Conservation (phyloP, 164 flowering plant genomes). For the Macadamia tetraphylla region DNA sequence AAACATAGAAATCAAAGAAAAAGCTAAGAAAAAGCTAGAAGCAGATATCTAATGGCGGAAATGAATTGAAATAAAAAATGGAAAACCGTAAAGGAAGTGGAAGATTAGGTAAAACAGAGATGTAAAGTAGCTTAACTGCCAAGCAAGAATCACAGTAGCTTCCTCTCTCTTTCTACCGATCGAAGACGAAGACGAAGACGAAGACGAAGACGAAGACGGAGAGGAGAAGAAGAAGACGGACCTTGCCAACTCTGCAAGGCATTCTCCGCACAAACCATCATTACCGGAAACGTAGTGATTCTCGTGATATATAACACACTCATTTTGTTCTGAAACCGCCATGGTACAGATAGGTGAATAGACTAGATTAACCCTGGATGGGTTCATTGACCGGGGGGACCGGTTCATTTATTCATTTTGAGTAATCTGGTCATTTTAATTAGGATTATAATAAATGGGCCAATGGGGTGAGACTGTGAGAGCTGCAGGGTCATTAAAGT, state of each 20-base stretch:
- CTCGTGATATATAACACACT: neutral
- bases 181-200: too few species aligned
- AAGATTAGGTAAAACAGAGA: constrained; percentile 38
- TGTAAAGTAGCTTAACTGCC: constrained; percentile 57
- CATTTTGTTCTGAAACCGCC: neutral
- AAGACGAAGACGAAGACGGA: too few species aligned
- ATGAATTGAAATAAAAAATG: constrained; percentile 9
- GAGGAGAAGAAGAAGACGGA: neutral
- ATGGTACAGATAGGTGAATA: too few species aligned
- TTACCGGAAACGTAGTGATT: neutral
- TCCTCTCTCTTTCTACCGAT: neutral
- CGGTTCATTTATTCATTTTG: too few species aligned
- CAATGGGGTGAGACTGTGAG: too few species aligned
- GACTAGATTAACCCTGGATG: neutral
- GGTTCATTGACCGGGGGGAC: too few species aligned
- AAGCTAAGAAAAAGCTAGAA: neutral
- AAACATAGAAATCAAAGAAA: neutral
- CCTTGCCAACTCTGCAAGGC: constrained; percentile 28
- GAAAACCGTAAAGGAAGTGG: constrained; percentile 1
- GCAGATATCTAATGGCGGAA: constrained; percentile 13
- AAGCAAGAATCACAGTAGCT: constrained; percentile 1
- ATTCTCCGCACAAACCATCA: constrained; percentile 5
- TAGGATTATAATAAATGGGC: too few species aligned
- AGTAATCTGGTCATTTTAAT: too few species aligned
- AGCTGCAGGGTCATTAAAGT: too few species aligned